Percentiles rank a stretch among this genome's conserved stretches.
Conservation (phyloP, 169 alveolate genomes). For the Plasmodium reichenowi region DNA sequence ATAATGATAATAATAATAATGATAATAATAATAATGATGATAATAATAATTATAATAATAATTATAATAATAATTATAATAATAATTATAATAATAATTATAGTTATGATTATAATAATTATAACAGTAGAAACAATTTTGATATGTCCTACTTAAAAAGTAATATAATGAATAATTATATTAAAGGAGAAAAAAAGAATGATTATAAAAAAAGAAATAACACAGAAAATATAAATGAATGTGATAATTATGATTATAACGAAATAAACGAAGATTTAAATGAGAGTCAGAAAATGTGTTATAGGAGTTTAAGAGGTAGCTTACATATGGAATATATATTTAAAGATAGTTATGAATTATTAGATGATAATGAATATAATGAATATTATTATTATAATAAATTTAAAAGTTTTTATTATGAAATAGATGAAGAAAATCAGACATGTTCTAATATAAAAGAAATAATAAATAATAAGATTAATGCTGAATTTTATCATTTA, state of each 20-base stretch:
- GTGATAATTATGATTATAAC: background rate
- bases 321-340: conserved; percentile 34
- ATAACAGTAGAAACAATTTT: no score
- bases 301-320: conserved; percentile 34
- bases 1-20: no score
- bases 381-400: conserved; percentile 65
- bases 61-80: no score
- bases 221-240: no score
- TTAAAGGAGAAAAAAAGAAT: no score
- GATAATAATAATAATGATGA: no score
- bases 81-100: no score
- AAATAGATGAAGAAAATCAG: conserved; percentile 14
- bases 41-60: no score
- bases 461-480: conserved; percentile 55
- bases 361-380: conserved; percentile 23
- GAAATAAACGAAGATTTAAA: background rate
- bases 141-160: no score
- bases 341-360: conserved; percentile 53
- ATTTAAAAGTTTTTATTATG: conserved; percentile 63
- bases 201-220: no score
- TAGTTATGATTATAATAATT: no score
- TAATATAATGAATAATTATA: no score
- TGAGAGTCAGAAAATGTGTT: conserved; percentile 15
- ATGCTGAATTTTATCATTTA: conserved; percentile 60
- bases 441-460: conserved; percentile 18